Evolutionary conservation across 768 basidiomycete genomes (phyloP), one percentile per base, ranked within the genome.

Genomic region (Lentinula edodes): DNA sequence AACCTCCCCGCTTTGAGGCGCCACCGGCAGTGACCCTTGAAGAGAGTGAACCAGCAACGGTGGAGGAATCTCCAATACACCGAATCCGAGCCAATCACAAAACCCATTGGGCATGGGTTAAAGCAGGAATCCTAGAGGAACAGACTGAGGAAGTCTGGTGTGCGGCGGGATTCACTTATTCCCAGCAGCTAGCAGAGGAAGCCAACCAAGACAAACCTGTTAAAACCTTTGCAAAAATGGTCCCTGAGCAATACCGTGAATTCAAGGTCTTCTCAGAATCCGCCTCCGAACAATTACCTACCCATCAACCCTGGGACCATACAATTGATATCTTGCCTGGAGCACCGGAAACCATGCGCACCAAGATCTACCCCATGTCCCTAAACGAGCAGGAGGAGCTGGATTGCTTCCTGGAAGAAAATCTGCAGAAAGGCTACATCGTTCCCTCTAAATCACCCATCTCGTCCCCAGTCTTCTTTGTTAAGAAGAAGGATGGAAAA

Each of bases 261-360:
- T 70, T 64, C 23, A 61, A 67, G 20, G 67, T 73, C 8, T 74
- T 76, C 58, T 66, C 64, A 0, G 60, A 68, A 5, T 34, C 42
- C 3, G 62, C 68, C 5, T 70, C 70, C 6, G 66, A 73, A 20
- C 64, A 45, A 3, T 66, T 76, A 0, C 70, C 73, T 0, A 66
- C 64, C 1, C 61, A 61, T 34, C 66, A 67, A 2, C 64, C 68
- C 0, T 75, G 71, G 61, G 73, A 77, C 45, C 61, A 66, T 7
- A 54, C 59, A 16, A 76, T 75, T 57, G 61, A 74, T 8, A 53
- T 74, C 5, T 67, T 71, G 16, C 67, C 69, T 4, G 71, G 65
- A 20, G 66, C 58, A 23, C 23, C 3, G 23, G 23, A 1, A 23
- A 23, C 23, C 3, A 23, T 23, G 23, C 23, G 23, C 1, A 23